A percentile compares a stretch with the other conserved stretches of the same genome.
phyloP scores from a whole-genome alignment of 139 green algal genomes.

The Bryopsis sp. region DNA sequence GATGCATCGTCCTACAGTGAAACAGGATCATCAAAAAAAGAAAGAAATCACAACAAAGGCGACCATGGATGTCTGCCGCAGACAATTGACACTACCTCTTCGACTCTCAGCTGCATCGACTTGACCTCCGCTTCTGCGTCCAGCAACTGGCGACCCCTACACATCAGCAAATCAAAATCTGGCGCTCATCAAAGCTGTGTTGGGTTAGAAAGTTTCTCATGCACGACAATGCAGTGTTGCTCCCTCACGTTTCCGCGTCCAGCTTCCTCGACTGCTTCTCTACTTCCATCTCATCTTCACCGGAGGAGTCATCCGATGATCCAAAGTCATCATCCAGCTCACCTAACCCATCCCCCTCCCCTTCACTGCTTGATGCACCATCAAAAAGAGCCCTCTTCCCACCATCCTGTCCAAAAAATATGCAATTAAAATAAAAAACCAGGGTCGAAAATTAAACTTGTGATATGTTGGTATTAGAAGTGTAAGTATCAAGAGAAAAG shows the following conservation, averaged over 20 bases:
- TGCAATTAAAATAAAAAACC: not conserved
- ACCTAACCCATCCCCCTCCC: not conserved
- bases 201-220: not conserved
- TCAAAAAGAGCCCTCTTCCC: not conserved
- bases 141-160: not conserved
- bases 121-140: not conserved
- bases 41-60: not conserved
- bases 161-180: not conserved
- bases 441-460: no score
- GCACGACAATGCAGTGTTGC: not conserved
- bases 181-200: not conserved
- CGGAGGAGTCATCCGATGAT: not conserved
- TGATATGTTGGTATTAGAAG: no score
- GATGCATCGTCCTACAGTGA: not conserved
- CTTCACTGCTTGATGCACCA: not conserved
- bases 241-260: not conserved
- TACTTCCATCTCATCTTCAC: constrained; percentile 11
- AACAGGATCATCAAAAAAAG: not conserved
- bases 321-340: constrained; percentile 10
- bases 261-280: not conserved
- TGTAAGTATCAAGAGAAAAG: no score
- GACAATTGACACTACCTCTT: not conserved
- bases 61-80: not conserved
- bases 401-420: not conserved
- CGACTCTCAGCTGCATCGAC: not conserved